These are phyloP conservation scores for Backusella tuberculispora DNA, from an alignment of 192 early-diverging fungal species.

Conservation along the genomic window DNA sequence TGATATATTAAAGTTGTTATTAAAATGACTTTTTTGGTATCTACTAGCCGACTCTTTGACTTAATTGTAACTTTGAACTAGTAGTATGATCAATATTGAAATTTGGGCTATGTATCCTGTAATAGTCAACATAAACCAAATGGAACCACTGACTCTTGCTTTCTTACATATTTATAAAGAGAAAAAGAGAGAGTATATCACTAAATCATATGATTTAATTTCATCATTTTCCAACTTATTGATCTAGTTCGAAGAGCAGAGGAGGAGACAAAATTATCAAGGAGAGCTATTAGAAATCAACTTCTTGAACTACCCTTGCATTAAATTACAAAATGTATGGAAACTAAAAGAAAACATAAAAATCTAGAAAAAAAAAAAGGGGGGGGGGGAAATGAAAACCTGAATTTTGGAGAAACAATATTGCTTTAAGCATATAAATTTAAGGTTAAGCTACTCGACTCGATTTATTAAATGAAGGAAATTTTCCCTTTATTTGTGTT, in stretches of 20 bases:
- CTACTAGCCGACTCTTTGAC: neutral
- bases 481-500: neutral
- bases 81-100: neutral
- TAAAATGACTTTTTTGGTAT: slow-evolving; percentile 2
- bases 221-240: neutral
- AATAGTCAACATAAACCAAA: neutral
- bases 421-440: neutral
- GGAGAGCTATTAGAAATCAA: neutral
- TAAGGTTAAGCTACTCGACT: slow-evolving; percentile 5
- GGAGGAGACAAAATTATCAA: neutral
- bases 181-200: neutral
- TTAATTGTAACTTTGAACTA: neutral
- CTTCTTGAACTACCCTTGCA: neutral
- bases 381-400: too few species aligned
- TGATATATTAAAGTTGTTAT: neutral
- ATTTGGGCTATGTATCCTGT: neutral
- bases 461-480: neutral
- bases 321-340: neutral
- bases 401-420: neutral
- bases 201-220: neutral
- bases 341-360: neutral
- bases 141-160: too few species aligned
- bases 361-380: neutral
- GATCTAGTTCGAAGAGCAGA: neutral
- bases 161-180: neutral